Evolutionary conservation across 208 protist species (phyloP).

Genomic region (Zelonia costaricensis): DNA sequence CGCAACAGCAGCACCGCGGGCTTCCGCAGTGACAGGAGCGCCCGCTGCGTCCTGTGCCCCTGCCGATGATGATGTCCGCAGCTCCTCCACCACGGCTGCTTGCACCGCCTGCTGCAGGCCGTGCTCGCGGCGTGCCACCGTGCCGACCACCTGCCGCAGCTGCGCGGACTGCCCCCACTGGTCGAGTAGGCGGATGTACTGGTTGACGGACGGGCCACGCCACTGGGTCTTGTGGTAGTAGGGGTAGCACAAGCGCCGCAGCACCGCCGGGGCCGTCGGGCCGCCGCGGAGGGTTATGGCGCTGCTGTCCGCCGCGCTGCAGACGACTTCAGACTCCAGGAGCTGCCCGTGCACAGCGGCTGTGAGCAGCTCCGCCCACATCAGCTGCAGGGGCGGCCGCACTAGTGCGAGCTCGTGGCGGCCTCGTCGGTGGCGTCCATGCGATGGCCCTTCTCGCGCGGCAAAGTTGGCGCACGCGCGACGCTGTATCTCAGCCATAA

Average conservation of each 20-base stretch:
- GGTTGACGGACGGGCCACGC: slow-evolving; percentile 43
- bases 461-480: no score
- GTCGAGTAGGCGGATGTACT: slow-evolving; percentile 50
- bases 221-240: slow-evolving; percentile 32
- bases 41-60: not conserved
- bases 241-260: slow-evolving; percentile 21
- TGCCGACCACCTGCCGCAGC: slow-evolving; percentile 44
- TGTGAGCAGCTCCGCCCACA: slow-evolving; percentile 14
- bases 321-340: not conserved
- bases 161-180: slow-evolving; percentile 48
- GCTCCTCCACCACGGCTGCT: slow-evolving; percentile 5
- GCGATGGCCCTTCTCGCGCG: no score
- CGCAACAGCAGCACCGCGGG: not conserved
- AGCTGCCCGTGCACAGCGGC: slow-evolving; percentile 11
- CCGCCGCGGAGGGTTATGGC: not conserved
- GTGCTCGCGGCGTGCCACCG: slow-evolving; percentile 31
- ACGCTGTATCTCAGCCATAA: no score
- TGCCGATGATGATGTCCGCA: no score
- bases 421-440: no score
- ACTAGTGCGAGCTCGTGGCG: no score
- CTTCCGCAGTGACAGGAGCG: not conserved
- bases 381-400: slow-evolving; percentile 7
- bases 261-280: not conserved
- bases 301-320: no score
- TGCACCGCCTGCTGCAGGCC: slow-evolving; percentile 16